Evolutionary conservation across 2,329 filamentous ascomycete genomes (phyloP), one percentile per base, ranked within the genome.

Genomic region (Talaromyces sp.): DNA sequence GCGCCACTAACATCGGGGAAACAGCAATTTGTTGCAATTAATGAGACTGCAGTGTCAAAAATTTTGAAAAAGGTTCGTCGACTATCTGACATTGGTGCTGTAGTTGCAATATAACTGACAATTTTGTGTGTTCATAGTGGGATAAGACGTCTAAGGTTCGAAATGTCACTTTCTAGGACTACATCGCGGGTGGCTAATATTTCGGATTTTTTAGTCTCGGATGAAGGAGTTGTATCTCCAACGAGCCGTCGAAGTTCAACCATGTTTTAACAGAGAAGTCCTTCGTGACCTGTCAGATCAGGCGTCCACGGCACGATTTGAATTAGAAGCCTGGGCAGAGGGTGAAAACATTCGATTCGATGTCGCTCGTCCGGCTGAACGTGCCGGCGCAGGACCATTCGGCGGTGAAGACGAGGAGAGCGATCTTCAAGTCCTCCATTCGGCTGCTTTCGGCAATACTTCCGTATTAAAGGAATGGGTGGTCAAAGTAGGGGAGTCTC

Each of bases 181-280:
- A 50, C n/a, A 14, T 34, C 40, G 12, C 8, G 28, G 5, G 42
- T 8, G 63, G 71, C 78, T 77, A 69, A 79, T 68, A 18, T 33
- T 33, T 59, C 47, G 44, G 16, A n/a, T 31, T 18, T 62, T 51
- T 36, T 74, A 88, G 83, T 98, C 94, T 57, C 94, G 94, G 76
- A 97, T 95, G 63, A 99, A 99, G 76, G 95, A 98, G 78, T 85
- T 98, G 47, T 99, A 98, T 73, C 87, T 99, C 40, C 96, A 96
- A 9, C 86, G 95, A 63, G 95, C 95, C 8, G 94, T 99, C 65
- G 95, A 99, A 76, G 93, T 98, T 7, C 95, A 98, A 72, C 95
- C 95, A 6, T 98, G 96, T 76, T 99, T 98, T 83, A 98, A 99
- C 76, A 89, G 94, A 53, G 91, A 96, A 67, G 92, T 98, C 68